A percentile compares a stretch with the other conserved stretches of the same genome.
Evolutionary conservation across 805 yeast genomes (phyloP).

Genomic region (Maudiozyma turicensis): DNA sequence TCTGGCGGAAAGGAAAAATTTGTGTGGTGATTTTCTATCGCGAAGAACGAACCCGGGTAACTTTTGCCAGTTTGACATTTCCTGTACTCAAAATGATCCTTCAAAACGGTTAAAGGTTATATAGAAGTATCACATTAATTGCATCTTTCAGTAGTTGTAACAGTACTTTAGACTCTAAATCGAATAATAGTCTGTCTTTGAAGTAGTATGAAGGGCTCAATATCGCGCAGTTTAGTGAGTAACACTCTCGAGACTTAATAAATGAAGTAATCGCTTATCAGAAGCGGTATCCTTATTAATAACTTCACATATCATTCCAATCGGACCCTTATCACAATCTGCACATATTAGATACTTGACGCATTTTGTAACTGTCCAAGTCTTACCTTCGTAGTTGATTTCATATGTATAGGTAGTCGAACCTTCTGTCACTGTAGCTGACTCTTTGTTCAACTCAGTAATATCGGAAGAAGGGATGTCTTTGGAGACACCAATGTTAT

Average conservation of each 20-base stretch:
- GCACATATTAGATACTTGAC: slow-evolving; percentile 56
- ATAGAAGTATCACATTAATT: no score
- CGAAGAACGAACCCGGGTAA: no score
- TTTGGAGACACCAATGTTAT: slow-evolving; percentile 66
- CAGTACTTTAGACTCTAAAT: no score
- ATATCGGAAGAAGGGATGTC: slow-evolving; percentile 14
- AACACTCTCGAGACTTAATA: slow-evolving; percentile 39
- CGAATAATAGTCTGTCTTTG: neutral
- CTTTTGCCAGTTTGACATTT: no score
- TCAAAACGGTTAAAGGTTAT: no score
- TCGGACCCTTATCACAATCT: slow-evolving; percentile 70
- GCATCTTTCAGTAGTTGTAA: no score
- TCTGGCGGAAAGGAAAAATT: no score
- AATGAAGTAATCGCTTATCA: slow-evolving; percentile 30
- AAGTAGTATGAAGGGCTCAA: neutral
- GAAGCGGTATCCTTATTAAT: slow-evolving; percentile 6
- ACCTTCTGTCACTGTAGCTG: neutral
- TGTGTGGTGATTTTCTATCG: no score
- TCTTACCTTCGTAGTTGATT: slow-evolving; percentile 14
- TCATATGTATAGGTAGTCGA: slow-evolving; percentile 14
- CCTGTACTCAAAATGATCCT: no score
- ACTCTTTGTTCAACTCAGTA: neutral
- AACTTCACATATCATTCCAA: slow-evolving; percentile 52
- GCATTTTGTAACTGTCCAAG: slow-evolving; percentile 28
- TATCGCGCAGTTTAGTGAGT: neutral